Conservation (phyloP, 768 basidiomycete genomes). For the Macrocybe gigantea region DNA sequence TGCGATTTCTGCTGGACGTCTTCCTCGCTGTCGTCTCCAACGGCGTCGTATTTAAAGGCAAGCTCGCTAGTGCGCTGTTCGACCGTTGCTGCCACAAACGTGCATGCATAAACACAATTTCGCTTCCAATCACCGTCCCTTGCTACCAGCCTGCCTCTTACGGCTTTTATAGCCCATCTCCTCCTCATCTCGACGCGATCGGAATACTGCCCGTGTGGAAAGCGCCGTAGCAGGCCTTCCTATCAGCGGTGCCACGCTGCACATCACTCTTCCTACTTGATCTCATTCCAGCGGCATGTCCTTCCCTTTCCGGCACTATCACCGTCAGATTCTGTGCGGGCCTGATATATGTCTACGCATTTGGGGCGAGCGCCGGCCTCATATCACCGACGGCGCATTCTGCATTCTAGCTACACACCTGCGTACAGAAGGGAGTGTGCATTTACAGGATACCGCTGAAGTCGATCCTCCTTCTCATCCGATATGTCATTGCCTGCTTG, state of each 20-base stretch:
- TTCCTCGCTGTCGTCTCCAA: slow-evolving; percentile 4
- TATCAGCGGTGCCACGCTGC: slow-evolving; percentile 25
- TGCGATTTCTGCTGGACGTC: slow-evolving; percentile 11
- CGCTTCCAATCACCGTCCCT: slow-evolving; percentile 5
- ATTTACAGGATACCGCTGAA: no score
- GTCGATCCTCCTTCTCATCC: no score
- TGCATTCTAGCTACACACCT: no score
- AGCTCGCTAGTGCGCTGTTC: slow-evolving; percentile 5
- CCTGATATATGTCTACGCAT: neutral
- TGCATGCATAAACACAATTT: slow-evolving; percentile 31
- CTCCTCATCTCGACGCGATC: slow-evolving; percentile 17
- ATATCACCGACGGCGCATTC: no score
- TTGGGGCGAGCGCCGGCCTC: no score
- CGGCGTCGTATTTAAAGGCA: slow-evolving; percentile 3
- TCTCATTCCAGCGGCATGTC: slow-evolving; percentile 1
- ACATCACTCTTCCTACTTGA: slow-evolving; percentile 4
- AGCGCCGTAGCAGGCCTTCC: slow-evolving; percentile 16
- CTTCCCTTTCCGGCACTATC: neutral
- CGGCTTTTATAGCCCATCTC: slow-evolving; percentile 31
- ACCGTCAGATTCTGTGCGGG: neutral
- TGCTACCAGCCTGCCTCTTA: slow-evolving; percentile 20
- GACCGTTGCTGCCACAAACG: slow-evolving; percentile 30
- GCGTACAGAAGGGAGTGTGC: no score
- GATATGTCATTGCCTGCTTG: no score
- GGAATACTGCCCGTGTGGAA: slow-evolving; percentile 9